Evolutionary conservation across 345 rosid genomes (phyloP), one percentile per base, ranked within the genome.

Genomic region (Hibiscus tridactylites): DNA sequence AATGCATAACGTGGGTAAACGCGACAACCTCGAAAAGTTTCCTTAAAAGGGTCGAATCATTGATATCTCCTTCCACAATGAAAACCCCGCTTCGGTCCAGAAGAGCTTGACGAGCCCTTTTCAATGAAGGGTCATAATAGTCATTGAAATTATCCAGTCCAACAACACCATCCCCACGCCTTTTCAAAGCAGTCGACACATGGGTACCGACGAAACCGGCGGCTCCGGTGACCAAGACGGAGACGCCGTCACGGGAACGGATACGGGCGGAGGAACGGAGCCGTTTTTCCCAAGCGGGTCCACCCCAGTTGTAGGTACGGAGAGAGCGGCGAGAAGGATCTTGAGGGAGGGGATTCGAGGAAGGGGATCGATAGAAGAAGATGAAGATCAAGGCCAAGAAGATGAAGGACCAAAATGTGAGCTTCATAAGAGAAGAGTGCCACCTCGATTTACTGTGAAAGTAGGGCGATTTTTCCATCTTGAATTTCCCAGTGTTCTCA

Each of bases 141-240:
- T 88, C 87, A 62, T 93, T 93, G 92, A 93, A 93, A 77, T 88
- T 91, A 62, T 93, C 97, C 1, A 91, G 82, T 0, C 98, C 96
- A 13, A 93, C 65, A 17, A 93, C 97, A 21, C 97, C 97, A 26
- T 93, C 97, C 0, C 97, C 97, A 1, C 98, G 90, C 71, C 88
- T 88, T 76, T 91, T 90, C 8, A 93, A 79, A 0, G 97, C 97
- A 0, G 87, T 76, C 5, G 94, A 88, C 64, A 91, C 97, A 56
- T 93, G 98, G 46, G 97, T 90, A 6, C 98, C 98, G 39, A 93
- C 97, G 76, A 93, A 93, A 16, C 97, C 98, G 17, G 93, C 96
- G 4, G 92, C 97, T 35, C 97, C 96, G 19, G 98, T 93, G 37
- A 93, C 98, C 58, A 93, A 79, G 6, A 93, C 97, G 2, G 89